Evolutionary conservation across 2,329 filamentous ascomycete genomes (phyloP), one percentile per base, ranked within the genome.

Genomic region (Aspergillus luchuensis): DNA sequence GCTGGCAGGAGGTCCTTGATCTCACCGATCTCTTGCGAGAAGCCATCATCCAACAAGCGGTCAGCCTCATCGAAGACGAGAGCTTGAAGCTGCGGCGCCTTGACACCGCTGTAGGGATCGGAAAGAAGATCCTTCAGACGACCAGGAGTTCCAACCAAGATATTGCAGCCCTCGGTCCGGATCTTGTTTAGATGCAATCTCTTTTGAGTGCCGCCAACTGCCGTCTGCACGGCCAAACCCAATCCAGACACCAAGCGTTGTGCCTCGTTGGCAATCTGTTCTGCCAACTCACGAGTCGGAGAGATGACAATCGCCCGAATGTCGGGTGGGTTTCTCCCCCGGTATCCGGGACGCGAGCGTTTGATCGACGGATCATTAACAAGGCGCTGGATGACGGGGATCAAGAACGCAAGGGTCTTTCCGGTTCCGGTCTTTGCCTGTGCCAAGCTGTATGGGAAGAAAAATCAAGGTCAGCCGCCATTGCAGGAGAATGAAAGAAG

Each of bases 351-450:
- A 4, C 30, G 19, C 19, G 38, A 15, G 5, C 39, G 38, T 19
- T 15, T 33, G 25, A 21, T 21, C 7, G 79, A 76, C 1, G 87
- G 86, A 65, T 91, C 86, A 61, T 78, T 75, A 62, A 96, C 80
- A 71, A 97, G 90, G 61, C 88, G 88, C 74, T 97, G 91, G 56
- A 98, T 80, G 7, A 92, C 82, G 54, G 95, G 95, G 6, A 98
- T 79, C 23, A 99, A 83, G 81, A 98, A 99, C 38, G 91, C 95
- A 59, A 98, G 80, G 0, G 95, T 99, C 80, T 99, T 99, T 74
- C 95, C 95, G 4, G 95, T 98, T 74, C 95, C 95, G 8, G 95
- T 99, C 79, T 91, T 97, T 61, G 95, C 95, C 80, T 98, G 95
- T 50, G 94, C 95, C 67, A 98, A 84, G 69, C 90, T 91, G 71